phyloP scores from a whole-genome alignment of 805 yeast species.

The Kuraishia capsulata region DNA sequence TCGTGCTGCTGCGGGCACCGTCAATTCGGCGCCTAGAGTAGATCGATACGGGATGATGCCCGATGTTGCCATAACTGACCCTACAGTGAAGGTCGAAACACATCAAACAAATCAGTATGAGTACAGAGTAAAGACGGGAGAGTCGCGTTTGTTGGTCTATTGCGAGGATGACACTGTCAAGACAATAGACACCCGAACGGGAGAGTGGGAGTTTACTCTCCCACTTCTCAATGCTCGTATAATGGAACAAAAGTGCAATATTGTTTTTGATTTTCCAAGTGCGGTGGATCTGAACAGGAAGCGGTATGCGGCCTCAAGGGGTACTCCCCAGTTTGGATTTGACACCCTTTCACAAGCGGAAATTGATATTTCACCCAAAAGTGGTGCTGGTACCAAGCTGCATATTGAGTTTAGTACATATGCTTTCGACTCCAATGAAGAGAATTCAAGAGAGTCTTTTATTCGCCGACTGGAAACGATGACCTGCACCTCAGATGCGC shows the following conservation, averaged over 20 bases:
- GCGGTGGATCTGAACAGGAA: neutral
- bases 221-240: neutral
- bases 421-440: neutral
- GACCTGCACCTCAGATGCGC: too few species aligned
- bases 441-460: too few species aligned
- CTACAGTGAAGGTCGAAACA: neutral
- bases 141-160: neutral
- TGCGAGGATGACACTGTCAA: neutral
- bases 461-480: too few species aligned
- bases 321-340: neutral
- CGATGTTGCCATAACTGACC: neutral
- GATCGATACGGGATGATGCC: too few species aligned
- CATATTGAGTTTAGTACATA: constrained; percentile 14
- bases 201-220: neutral
- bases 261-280: neutral
- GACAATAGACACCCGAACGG: neutral
- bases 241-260: neutral
- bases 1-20: too few species aligned
- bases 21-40: too few species aligned
- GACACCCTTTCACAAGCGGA: constrained; percentile 42
- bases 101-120: too few species aligned
- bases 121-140: neutral
- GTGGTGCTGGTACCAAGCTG: constrained; percentile 11
- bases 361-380: constrained; percentile 41
- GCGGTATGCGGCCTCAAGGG: neutral